Percentiles rank a stretch among this genome's conserved stretches.
phyloP scores from a whole-genome alignment of 345 rosid genomes.

The Kernera saxatilis region DNA sequence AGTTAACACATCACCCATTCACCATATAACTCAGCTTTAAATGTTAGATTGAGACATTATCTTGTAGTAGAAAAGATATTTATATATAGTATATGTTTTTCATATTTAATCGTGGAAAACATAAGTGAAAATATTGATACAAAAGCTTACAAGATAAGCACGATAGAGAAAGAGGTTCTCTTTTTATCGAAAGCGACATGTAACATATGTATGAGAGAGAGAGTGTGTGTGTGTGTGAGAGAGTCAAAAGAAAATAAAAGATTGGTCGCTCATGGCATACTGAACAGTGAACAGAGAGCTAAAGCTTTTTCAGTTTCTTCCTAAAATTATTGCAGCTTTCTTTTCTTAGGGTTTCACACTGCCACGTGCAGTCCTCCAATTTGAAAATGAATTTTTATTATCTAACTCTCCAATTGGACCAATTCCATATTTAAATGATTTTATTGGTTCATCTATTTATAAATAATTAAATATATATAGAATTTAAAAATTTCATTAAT shows the following conservation, averaged over 20 bases:
- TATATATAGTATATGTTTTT: conserved; percentile 2
- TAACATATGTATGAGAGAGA: conserved; percentile 7
- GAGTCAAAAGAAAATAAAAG: conserved; percentile 26
- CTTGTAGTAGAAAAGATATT: not conserved
- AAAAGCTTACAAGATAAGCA: conserved; percentile 58
- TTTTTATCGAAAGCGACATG: conserved; percentile 60
- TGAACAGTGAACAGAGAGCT: conserved; percentile 17
- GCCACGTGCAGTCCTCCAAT: conserved; percentile 15
- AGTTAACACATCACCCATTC: not conserved
- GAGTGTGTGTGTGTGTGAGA: not conserved
- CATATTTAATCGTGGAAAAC: conserved; percentile 2
- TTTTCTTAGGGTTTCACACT: conserved; percentile 28
- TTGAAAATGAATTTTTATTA: not conserved
- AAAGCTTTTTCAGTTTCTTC: not conserved
- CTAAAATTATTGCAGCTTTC: conserved; percentile 14
- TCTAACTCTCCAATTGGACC: not conserved
- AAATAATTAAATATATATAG: too few relatives aligned
- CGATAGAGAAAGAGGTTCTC: conserved; percentile 47
- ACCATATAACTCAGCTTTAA: not conserved
- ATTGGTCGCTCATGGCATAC: conserved; percentile 26
- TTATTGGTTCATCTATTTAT: too few relatives aligned
- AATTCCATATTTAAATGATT: too few relatives aligned
- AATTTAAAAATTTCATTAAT: too few relatives aligned
- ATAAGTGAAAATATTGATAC: conserved; percentile 13
- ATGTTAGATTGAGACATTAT: conserved; percentile 4